Base-by-base conservation (phyloP, 2,329 filamentous ascomycete species). In the Ophiostoma quercus region DNA sequence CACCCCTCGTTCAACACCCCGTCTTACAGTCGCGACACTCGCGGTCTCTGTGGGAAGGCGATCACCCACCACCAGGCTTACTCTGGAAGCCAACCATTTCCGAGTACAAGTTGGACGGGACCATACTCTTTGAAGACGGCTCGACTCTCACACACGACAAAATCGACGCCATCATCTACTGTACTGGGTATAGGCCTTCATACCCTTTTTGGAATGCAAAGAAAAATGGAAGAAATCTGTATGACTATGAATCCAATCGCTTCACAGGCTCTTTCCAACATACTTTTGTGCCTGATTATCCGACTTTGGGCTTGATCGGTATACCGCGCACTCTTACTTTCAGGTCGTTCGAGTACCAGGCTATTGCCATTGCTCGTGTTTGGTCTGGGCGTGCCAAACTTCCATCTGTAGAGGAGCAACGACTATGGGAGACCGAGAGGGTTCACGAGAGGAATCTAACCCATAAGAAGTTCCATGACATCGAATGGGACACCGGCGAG, bases 141-240 rank as follows among this genome's bases (percentile, higher is more conserved):
- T 83, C 92, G 0, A 79, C 82, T 19, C 90, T 93, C 69, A 57
- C 54, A 1, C 47, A 51, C 1, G 80, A 81, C 1, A 81, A 88
- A 34, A 79, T 98, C 70, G 93, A 97, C 75, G 85, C 86, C 1
- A 80, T 97, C 6, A 78, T 97, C 37, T 97, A 95, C 79, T 93
- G 91, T 76, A 97, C 94, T 0, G 94, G 94, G 0, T 98, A 96
- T 76, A 85, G 95, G 71, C 96, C 92, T 78, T 89, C 89, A 2
- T 91, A 90, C 70, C 92, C 93, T 0, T 97, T 97, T 76, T 86
- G 84, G 85, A 84, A 86, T 71, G 71, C 67, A 5, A 72, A 76
- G 9, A 75, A 71, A 0, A 84, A 83, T 39, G 84, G 84, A 0
- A 79, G 82, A 0, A 74, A 78, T 0, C 72, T 88, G 1, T 88